Base-by-base conservation (phyloP, 257 asterid species). In the Solanum microdontum region DNA sequence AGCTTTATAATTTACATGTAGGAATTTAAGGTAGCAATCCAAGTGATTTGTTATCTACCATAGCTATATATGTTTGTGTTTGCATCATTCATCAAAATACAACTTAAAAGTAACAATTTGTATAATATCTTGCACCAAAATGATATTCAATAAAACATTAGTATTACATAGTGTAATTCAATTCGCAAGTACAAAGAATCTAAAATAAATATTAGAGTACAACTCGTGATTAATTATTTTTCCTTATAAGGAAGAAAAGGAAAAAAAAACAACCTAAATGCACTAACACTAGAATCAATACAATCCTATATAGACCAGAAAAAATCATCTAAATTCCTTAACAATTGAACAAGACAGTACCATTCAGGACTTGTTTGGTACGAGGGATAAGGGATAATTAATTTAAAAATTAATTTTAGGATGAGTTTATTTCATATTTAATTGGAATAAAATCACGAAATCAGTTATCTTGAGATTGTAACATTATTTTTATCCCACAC, bases 361-460 rank as follows among this genome's bases (percentile, higher is more conserved):
- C 15, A 10, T 62, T n/a, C 6, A 10, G 1, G 32, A n/a, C 2
- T 62, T 11, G 3, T 62, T 62, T 62, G 3, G 2, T 62, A 62
- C 8, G 3, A 62, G 32, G 14, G 7, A 62, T n/a, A 62, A 62
- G 7, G 7, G 7, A 62, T 62, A 62, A 62, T 62, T 62, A 62
- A 9, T 62, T 62, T 23, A 3, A 23, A n/a, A 23, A 62, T 23
- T 62, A 2, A 55, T 6, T 62, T 4, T 62, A 62, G 3, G 0
- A 10, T 62, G 1, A 2, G 1, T 62, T n/a, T 62, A n/a, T 62
- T n/a, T 0, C 3, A 62, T 62, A 0, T n/a, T n/a, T 62, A n/a
- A 24, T n/a, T 62, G 15, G 0, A 62, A 62, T 10, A 62, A 62
- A 62, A n/a, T n/a, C 0, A 62, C 0, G 1, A 2, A 10, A 10